Percentiles rank a stretch among this genome's conserved stretches.
phyloP scores from a whole-genome alignment of 2,329 filamentous ascomycete species.

The Xylariaceae sp. region DNA sequence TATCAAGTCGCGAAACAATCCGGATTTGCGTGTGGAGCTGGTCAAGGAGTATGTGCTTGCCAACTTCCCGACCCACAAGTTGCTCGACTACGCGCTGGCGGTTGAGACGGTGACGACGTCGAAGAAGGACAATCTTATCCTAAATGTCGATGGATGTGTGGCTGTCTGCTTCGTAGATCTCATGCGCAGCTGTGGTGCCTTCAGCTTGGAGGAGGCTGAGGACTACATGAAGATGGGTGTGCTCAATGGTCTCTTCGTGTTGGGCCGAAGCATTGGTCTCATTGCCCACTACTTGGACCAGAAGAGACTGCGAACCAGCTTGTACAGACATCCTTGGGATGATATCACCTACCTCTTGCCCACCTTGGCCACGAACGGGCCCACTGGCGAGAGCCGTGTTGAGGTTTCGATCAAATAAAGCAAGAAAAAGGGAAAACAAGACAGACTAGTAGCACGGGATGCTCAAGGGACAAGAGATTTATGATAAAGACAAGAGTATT shows the following conservation, averaged over 20 bases:
- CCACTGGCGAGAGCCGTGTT: conserved; percentile 79
- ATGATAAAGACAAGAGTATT: conserved; percentile 15
- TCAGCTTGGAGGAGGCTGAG: conserved; percentile 93
- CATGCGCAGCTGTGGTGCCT: conserved; percentile 95
- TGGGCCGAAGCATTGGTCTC: conserved; percentile 94
- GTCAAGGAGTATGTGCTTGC: conserved; percentile 98
- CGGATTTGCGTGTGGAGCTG: conserved; percentile 97
- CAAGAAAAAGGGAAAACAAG: conserved; percentile 26
- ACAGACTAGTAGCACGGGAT: conserved; percentile 12
- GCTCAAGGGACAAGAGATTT: conserved; percentile 15
- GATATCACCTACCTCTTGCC: conserved; percentile 95
- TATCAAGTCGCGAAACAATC: conserved; percentile 99
- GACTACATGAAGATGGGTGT: conserved; percentile 99
- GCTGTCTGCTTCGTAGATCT: conserved; percentile 99
- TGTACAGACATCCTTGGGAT: conserved; percentile 99
- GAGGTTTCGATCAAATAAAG: conserved; percentile 71
- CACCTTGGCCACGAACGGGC: conserved; percentile 65
- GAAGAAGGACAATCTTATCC: conserved; percentile 99
- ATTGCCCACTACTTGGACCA: conserved; percentile 99
- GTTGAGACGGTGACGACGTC: conserved; percentile 98
- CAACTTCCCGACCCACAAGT: conserved; percentile 96
- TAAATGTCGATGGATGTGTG: conserved; percentile 97
- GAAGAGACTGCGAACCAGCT: conserved; percentile 96
- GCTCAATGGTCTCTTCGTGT: conserved; percentile 97
- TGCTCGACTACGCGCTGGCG: conserved; percentile 96